Base-by-base conservation (phyloP, 192 early-diverging fungal genomes). In the Umbelopsis isabellina region DNA sequence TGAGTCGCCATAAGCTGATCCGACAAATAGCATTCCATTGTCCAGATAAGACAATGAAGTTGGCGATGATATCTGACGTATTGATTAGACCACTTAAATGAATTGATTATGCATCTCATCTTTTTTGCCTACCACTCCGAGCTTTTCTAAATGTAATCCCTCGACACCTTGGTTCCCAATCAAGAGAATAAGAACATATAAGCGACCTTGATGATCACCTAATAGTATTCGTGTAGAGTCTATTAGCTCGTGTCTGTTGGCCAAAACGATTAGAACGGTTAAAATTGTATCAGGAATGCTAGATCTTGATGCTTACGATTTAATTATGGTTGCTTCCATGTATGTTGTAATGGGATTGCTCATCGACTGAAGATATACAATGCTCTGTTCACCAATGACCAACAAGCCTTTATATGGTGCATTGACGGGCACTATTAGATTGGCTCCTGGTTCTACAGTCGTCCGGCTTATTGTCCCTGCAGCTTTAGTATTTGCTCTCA, bases 1-100 rank as follows among this genome's bases (percentile, higher is more conserved):
- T n/a, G 95, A 95, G 77, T 98, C 95, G 15, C 92, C 93, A 48
- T 84, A 87, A 69, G 92, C 89, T 7, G 95, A 96, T 9, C 97
- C 96, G 46, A 98, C 76, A 75, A 87, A 99, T 11, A 92, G 82
- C 65, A 85, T 84, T 52, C 90, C 90, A 35, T 86, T 82, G 35
- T 81, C 85, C 21, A 98, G 78, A 64, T 94, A 93, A 16, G 87
- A 76, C 35, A 99, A 72, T 12, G 85, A 83, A 10, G 92, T 84
- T n/a, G 88, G 84, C 12, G 83, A 78, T 8, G 90, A 80, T 16
- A 80, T 87, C 49, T 81, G 49, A 30, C 20, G 2, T 23, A 37
- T 30, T 30, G 41, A 4, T 20, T 51, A 30, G 27, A 30, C 27
- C 27, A 30, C 1, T 1, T 3, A 30, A 30, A 30, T 30, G 27